A percentile compares a stretch with the other conserved stretches of the same genome.
These are phyloP conservation scores for Kregervanrija fluxuum DNA, from an alignment of 805 yeast genomes.

Conservation along the genomic window DNA sequence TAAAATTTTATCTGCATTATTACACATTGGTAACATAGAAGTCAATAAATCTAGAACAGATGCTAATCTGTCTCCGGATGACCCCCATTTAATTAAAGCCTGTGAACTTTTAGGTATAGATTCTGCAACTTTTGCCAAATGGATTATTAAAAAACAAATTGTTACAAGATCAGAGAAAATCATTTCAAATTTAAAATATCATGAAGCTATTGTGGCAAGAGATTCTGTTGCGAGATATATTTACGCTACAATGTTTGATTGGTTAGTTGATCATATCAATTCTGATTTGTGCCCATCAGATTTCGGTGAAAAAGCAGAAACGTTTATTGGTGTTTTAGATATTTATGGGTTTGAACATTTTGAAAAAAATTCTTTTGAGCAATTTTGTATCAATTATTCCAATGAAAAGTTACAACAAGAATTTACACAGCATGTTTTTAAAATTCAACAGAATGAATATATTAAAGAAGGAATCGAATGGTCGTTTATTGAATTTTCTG, in stretches of 20 bases:
- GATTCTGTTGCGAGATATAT: constrained; percentile 94
- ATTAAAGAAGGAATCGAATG: constrained; percentile 88
- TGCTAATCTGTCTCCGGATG: constrained; percentile 74
- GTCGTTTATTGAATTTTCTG: constrained; percentile 93
- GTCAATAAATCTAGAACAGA: constrained; percentile 78
- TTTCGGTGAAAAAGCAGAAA: constrained; percentile 45
- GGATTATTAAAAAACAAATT: constrained; percentile 90
- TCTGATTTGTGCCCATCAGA: constrained; percentile 71
- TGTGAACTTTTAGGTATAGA: constrained; percentile 79
- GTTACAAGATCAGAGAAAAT: constrained; percentile 87
- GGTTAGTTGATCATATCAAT: constrained; percentile 86
- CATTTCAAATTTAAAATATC: constrained; percentile 69
- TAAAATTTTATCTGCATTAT: constrained; percentile 73
- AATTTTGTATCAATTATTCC: constrained; percentile 94
- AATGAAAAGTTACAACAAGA: constrained; percentile 96
- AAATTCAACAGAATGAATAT: constrained; percentile 94
- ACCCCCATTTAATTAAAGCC: constrained; percentile 73
- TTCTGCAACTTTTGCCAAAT: constrained; percentile 65
- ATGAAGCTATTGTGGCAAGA: constrained; percentile 83
- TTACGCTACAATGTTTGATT: constrained; percentile 85
- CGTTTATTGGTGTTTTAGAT: constrained; percentile 94
- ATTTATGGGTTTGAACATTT: constrained; percentile 97
- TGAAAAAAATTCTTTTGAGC: constrained; percentile 90
- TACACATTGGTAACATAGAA: constrained; percentile 89
- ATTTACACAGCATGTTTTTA: constrained; percentile 94